These are phyloP conservation scores for Babesia ovata DNA, from an alignment of 169 alveolate species.

Conservation along the genomic window DNA sequence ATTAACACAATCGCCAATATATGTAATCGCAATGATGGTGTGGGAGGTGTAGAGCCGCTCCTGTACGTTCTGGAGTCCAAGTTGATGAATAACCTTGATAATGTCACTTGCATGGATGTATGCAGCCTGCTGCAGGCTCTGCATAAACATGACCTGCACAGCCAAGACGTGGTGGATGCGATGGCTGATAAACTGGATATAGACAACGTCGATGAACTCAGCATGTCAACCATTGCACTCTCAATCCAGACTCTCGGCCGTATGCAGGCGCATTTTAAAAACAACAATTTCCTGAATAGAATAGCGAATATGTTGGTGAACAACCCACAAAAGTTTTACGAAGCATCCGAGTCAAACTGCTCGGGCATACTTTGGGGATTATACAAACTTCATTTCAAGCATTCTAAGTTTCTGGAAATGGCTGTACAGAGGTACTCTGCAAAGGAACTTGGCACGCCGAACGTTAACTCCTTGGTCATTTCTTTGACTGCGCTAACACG, in stretches of 20 bases:
- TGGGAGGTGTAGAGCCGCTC: constrained; percentile 48
- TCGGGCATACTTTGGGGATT: constrained; percentile 55
- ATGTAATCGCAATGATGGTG: constrained; percentile 38
- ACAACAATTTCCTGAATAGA: constrained; percentile 17
- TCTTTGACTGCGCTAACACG: constrained; percentile 53
- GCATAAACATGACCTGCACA: constrained; percentile 42
- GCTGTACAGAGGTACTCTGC: constrained; percentile 45
- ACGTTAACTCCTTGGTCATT: constrained; percentile 51
- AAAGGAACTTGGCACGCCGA: constrained; percentile 36
- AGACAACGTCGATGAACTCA: constrained; percentile 23
- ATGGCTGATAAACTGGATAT: constrained; percentile 33
- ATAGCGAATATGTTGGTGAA: constrained; percentile 33
- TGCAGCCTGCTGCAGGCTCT: constrained; percentile 44
- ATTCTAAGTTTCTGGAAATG: constrained; percentile 30
- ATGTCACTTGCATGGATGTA: constrained; percentile 27
- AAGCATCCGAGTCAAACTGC: constrained; percentile 39
- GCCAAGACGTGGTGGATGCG: constrained; percentile 63
- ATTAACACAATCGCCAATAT: constrained; percentile 21
- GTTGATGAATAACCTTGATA: constrained; percentile 3
- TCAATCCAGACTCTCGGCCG: constrained; percentile 55
- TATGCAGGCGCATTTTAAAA: constrained; percentile 34
- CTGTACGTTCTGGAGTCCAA: constrained; percentile 39
- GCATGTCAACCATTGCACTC: constrained; percentile 38
- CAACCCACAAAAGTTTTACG: constrained; percentile 13
- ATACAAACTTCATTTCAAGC: constrained; percentile 56